These are phyloP conservation scores for Cyclotella baltica DNA, from an alignment of 108 stramenopile species.

Conservation along the genomic window DNA sequence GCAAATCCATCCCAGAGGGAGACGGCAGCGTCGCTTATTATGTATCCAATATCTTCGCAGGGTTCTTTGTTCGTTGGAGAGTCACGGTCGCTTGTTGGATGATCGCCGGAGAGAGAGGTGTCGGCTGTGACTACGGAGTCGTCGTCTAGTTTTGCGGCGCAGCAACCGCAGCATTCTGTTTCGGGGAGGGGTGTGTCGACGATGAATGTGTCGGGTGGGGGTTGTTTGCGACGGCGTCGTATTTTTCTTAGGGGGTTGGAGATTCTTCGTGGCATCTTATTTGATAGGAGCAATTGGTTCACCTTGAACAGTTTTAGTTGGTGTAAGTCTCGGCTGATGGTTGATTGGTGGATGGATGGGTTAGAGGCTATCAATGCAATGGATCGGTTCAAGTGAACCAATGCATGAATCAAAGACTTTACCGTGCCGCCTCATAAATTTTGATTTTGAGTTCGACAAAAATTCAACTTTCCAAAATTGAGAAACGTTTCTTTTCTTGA, in stretches of 20 bases:
- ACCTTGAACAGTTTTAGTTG: no score
- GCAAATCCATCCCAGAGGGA: slow-evolving; percentile 5
- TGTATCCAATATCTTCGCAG: neutral
- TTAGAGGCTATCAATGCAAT: no score
- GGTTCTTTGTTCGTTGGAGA: neutral
- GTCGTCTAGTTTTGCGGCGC: neutral
- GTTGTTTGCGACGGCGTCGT: no score
- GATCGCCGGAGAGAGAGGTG: neutral
- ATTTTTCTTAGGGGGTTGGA: no score
- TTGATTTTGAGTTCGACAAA: neutral
- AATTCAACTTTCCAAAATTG: neutral
- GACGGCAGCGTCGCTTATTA: neutral
- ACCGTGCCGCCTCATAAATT: neutral
- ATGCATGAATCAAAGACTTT: neutral
- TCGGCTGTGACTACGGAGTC: slow-evolving; percentile 3
- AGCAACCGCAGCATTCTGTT: neutral
- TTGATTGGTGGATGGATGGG: no score
- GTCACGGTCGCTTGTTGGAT: no score
- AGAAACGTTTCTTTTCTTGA: neutral
- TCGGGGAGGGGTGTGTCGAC: neutral
- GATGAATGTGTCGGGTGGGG: no score
- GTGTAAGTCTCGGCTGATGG: no score
- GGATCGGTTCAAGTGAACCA: no score
- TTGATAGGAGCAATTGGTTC: no score
- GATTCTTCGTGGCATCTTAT: no score